Conservation (phyloP, 2,329 filamentous ascomycete genomes). For the Aschersonia sp. region DNA sequence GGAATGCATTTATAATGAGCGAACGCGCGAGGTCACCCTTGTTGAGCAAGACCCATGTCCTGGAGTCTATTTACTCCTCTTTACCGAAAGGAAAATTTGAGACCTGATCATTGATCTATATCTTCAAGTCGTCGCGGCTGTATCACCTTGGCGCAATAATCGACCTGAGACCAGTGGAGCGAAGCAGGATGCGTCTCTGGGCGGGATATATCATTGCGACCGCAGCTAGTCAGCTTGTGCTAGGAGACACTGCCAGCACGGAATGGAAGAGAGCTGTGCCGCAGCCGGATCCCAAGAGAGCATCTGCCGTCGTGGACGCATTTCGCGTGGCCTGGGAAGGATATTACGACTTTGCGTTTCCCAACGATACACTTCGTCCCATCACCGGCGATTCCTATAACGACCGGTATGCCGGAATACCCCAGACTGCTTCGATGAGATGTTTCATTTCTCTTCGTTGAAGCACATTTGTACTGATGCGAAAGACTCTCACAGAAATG, state of each 20-base stretch:
- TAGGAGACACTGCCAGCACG: neutral
- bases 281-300: neutral
- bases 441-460: too few species aligned
- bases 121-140: too few species aligned
- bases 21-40: too few species aligned
- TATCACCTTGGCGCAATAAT: too few species aligned
- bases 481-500: conserved; percentile 39
- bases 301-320: conserved; percentile 39
- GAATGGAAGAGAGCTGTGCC: neutral
- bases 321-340: conserved; percentile 60
- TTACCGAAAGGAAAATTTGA: too few species aligned
- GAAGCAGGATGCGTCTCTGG: neutral
- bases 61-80: too few species aligned
- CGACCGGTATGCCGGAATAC: too few species aligned
- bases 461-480: neutral
- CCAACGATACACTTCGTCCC: conserved; percentile 61
- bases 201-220: neutral
- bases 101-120: too few species aligned
- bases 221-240: neutral
- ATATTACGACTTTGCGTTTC: conserved; percentile 61
- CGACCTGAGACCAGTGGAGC: too few species aligned
- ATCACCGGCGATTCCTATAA: conserved; percentile 15
- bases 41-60: too few species aligned
- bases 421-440: too few species aligned
- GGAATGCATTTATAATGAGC: too few species aligned